Conservation (phyloP, 2,329 filamentous ascomycete genomes). For the Paraphaeosphaeria sporulosa region DNA sequence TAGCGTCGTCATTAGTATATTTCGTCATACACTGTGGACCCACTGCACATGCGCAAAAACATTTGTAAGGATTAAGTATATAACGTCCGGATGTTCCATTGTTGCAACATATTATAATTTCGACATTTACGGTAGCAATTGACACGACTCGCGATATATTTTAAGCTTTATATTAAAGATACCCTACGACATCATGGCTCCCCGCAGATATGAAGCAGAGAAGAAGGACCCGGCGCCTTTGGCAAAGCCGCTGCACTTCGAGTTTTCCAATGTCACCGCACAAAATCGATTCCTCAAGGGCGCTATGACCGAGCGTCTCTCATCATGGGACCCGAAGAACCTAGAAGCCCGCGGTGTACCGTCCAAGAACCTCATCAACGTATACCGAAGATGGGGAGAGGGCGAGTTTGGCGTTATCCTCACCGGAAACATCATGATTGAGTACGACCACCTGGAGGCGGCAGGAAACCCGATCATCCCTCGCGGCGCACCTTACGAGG, state of each 20-base stretch:
- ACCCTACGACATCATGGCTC: constrained; percentile 39
- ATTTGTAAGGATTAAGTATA: neutral
- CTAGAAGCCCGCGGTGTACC: constrained; percentile 62
- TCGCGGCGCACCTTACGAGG: constrained; percentile 57
- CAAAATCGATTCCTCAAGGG: constrained; percentile 73
- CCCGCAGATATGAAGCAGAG: constrained; percentile 51
- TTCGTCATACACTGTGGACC: constrained; percentile 10
- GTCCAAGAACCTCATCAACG: constrained; percentile 63
- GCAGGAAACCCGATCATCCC: constrained; percentile 69
- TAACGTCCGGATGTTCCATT: neutral
- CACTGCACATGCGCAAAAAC: neutral
- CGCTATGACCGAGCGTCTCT: constrained; percentile 71
- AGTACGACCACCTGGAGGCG: constrained; percentile 66
- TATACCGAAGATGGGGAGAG: constrained; percentile 62
- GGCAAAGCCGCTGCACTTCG: constrained; percentile 54
- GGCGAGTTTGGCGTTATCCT: constrained; percentile 58
- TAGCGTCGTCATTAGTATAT: constrained; percentile 1
- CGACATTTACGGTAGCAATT: neutral
- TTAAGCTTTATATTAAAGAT: neutral
- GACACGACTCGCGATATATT: neutral
- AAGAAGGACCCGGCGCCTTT: constrained; percentile 51
- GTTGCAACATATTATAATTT: neutral
- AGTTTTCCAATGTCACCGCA: constrained; percentile 61
- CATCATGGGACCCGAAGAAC: constrained; percentile 65
- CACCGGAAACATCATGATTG: constrained; percentile 71